Conservation (phyloP, 345 rosid species). For the Euphorbia peplus region DNA sequence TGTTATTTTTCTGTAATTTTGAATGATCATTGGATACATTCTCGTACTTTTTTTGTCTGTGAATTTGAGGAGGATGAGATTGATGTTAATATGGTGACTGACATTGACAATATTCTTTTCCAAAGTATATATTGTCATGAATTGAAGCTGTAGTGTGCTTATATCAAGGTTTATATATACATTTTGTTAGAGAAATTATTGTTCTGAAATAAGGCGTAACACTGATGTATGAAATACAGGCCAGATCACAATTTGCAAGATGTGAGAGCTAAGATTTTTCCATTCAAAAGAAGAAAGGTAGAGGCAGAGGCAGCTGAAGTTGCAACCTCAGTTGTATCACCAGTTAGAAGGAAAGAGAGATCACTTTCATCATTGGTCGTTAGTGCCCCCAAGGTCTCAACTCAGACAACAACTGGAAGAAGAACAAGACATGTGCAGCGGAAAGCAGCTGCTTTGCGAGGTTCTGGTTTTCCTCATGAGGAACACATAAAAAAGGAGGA, state of each 20-base stretch:
- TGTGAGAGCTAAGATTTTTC: conserved; percentile 35
- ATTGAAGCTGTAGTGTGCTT: neutral
- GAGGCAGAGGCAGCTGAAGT: conserved; percentile 30
- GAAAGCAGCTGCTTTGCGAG: conserved; percentile 21
- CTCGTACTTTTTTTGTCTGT: neutral
- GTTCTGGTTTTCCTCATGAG: conserved; percentile 30
- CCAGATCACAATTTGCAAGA: conserved; percentile 35
- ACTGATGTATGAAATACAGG: conserved; percentile 22
- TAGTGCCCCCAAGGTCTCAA: conserved; percentile 26
- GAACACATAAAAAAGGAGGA: conserved; percentile 52
- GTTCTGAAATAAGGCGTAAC: neutral
- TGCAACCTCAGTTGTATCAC: conserved; percentile 15
- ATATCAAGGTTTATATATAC: neutral
- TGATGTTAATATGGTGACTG: conserved; percentile 2
- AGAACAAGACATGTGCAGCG: conserved; percentile 26
- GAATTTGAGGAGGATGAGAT: neutral
- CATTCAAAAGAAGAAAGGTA: conserved; percentile 31
- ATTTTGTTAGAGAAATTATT: conserved; percentile 7
- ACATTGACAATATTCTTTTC: neutral
- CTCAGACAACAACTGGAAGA: conserved; percentile 24
- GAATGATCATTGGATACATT: neutral
- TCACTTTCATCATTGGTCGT: conserved; percentile 34
- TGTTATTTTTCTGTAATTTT: neutral
- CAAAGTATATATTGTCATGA: neutral
- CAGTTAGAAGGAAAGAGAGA: conserved; percentile 30